Conservation (phyloP, 768 basidiomycete species). For the Austroboletus eburneus region DNA sequence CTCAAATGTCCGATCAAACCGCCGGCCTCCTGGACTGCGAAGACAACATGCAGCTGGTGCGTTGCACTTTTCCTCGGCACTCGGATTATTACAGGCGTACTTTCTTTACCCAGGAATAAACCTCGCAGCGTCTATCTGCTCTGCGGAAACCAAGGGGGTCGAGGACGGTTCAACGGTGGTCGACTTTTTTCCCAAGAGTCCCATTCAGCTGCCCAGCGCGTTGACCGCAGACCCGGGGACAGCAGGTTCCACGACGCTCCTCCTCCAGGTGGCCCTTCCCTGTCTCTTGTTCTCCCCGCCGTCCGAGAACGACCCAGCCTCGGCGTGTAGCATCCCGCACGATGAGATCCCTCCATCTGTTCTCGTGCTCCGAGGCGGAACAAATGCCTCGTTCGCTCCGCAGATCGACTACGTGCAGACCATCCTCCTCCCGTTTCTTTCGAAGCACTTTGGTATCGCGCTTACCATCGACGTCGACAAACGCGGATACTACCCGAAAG, state of each 20-base stretch:
- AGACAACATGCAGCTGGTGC: slow-evolving; percentile 69
- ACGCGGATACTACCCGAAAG: slow-evolving; percentile 71
- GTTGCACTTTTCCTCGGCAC: neutral
- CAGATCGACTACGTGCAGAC: slow-evolving; percentile 70
- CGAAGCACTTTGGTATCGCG: slow-evolving; percentile 45
- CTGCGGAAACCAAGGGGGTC: slow-evolving; percentile 53
- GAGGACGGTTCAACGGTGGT: slow-evolving; percentile 48
- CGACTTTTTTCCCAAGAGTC: slow-evolving; percentile 49
- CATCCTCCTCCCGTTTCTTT: slow-evolving; percentile 66
- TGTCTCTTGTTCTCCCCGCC: slow-evolving; percentile 54
- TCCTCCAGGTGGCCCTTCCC: slow-evolving; percentile 69
- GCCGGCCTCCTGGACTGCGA: slow-evolving; percentile 62
- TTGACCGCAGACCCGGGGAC: slow-evolving; percentile 49
- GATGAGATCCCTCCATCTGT: slow-evolving; percentile 34
- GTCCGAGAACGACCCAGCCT: neutral
- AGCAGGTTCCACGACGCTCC: slow-evolving; percentile 67
- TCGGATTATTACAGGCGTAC: neutral
- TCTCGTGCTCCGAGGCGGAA: slow-evolving; percentile 62
- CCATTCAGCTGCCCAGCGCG: slow-evolving; percentile 36
- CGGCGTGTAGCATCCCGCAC: neutral
- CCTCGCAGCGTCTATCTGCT: slow-evolving; percentile 58
- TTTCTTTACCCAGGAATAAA: slow-evolving; percentile 47
- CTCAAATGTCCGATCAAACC: slow-evolving; percentile 53
- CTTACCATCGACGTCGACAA: slow-evolving; percentile 45
- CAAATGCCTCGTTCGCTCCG: slow-evolving; percentile 67